A percentile compares a stretch with the other conserved stretches of the same genome.
Evolutionary conservation across 768 basidiomycete genomes (phyloP).

Genomic region (Mycena alexandri): DNA sequence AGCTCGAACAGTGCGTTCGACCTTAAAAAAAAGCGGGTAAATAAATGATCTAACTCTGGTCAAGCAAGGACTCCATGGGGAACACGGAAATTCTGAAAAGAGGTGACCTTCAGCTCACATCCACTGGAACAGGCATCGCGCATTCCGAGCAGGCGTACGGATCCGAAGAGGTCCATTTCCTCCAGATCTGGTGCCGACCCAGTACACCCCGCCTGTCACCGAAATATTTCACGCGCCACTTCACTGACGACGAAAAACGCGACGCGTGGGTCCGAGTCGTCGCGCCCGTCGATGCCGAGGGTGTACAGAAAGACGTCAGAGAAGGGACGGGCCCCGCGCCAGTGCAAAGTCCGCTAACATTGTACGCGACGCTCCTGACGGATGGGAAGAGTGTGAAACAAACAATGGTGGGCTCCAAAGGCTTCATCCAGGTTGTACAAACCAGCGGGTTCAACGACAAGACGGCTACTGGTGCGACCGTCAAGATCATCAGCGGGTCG

Average conservation of each 20-base stretch:
- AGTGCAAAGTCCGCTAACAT: slow-evolving; percentile 72
- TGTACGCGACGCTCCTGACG: slow-evolving; percentile 83
- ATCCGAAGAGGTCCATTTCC: slow-evolving; percentile 60
- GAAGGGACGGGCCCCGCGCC: slow-evolving; percentile 87
- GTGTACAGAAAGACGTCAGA: slow-evolving; percentile 66
- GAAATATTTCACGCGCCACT: slow-evolving; percentile 89
- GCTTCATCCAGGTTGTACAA: slow-evolving; percentile 89
- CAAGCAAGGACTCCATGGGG: slow-evolving; percentile 90
- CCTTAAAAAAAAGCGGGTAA: background rate
- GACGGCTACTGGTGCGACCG: slow-evolving; percentile 57
- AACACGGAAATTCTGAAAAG: slow-evolving; percentile 91
- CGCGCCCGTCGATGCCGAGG: slow-evolving; percentile 73
- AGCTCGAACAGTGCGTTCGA: slow-evolving; percentile 81
- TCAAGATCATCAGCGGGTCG: slow-evolving; percentile 24
- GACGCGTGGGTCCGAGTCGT: slow-evolving; percentile 81
- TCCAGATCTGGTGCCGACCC: slow-evolving; percentile 65
- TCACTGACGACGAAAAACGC: slow-evolving; percentile 84
- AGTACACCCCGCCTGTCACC: slow-evolving; percentile 68
- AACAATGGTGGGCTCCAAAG: slow-evolving; percentile 66
- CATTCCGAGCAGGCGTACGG: slow-evolving; percentile 74
- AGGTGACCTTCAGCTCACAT: slow-evolving; percentile 92
- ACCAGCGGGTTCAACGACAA: slow-evolving; percentile 82
- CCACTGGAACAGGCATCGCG: slow-evolving; percentile 90
- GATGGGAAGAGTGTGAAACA: slow-evolving; percentile 66
- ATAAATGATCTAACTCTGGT: too few species aligned